Evolutionary conservation across 345 rosid genomes (phyloP), one percentile per base, ranked within the genome.

Genomic region (Salix purpurea): DNA sequence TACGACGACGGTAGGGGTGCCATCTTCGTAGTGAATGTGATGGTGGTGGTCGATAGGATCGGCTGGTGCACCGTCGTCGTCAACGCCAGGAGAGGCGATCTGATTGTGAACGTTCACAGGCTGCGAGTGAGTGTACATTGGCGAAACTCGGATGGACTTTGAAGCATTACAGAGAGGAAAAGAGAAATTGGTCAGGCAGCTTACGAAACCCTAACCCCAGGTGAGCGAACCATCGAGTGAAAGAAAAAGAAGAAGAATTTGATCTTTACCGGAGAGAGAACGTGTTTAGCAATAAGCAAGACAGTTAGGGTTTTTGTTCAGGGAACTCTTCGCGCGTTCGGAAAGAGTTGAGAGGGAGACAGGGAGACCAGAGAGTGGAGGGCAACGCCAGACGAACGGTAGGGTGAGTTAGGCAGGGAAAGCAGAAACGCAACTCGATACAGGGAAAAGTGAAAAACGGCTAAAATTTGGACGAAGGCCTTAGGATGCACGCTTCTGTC

Each of bases 61-160:
- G 24, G 70, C 86, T 70, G 80, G 89, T 34, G 69, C 61, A 42
- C 69, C 88, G 28, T 84, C 82, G 21, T 80, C 84, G 69, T 81
- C 86, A 18, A 88, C 87, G 50, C 71, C 83, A 32, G 77, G 18
- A 67, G 76, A 72, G 75, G 73, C 42, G 34, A 89, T 83, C 82
- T 85, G 91, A 66, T 77, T 73, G 44, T 87, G 87, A 70, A 88
- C 80, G 69, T 81, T 84, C 88, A 88, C 76, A 74, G 89, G 77
- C 71, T 91, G 90, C 15, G 92, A 62, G 77, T 85, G 91, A 50
- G 80, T 85, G 84, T 86, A 91, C 96, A 92, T 92, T 84, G 90
- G 70, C 28, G 48, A 71, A 66, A 75, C 18, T 19, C 61, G 67
- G 58, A 23, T 37, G 46, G 71, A 70, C 15, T 50, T 32, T 12